Evolutionary conservation across 345 rosid genomes (phyloP).

Genomic region (Erucastrum elatum): DNA sequence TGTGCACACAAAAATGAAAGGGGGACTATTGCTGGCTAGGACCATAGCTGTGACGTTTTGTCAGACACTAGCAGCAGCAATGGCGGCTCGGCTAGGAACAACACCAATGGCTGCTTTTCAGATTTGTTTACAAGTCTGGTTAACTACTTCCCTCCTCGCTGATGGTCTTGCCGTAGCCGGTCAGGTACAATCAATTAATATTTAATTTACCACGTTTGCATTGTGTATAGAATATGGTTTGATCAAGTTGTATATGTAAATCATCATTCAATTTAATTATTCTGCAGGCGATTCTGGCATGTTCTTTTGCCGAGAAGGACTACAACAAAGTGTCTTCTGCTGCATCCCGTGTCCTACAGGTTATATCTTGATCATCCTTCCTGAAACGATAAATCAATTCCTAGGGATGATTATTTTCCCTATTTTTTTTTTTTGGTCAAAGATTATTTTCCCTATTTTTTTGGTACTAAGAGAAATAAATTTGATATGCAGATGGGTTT

Average conservation of each 20-base stretch:
- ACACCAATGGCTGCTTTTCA: constrained; percentile 94
- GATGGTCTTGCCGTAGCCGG: constrained; percentile 98
- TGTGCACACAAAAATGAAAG: constrained; percentile 38
- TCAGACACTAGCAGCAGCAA: constrained; percentile 88
- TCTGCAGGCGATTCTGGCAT: constrained; percentile 78
- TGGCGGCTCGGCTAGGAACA: constrained; percentile 85
- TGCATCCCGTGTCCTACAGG: constrained; percentile 84
- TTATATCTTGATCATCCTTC: constrained; percentile 3
- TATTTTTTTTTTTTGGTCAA: no score
- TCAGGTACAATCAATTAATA: constrained; percentile 54
- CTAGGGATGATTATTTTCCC: no score
- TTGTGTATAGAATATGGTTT: neutral
- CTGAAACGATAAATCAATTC: neutral
- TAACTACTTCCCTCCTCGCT: constrained; percentile 93
- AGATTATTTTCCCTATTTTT: no score
- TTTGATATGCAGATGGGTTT: constrained; percentile 73
- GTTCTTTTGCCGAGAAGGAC: constrained; percentile 86
- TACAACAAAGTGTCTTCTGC: constrained; percentile 63
- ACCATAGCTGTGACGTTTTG: constrained; percentile 88
- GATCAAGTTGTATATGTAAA: neutral
- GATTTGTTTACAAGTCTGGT: constrained; percentile 90
- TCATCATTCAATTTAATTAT: neutral
- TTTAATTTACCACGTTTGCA: neutral
- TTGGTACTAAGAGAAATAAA: neutral
- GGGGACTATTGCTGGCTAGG: constrained; percentile 62